phyloP scores from a whole-genome alignment of 2,329 filamentous ascomycete genomes.

The Botryotinia calthae region DNA sequence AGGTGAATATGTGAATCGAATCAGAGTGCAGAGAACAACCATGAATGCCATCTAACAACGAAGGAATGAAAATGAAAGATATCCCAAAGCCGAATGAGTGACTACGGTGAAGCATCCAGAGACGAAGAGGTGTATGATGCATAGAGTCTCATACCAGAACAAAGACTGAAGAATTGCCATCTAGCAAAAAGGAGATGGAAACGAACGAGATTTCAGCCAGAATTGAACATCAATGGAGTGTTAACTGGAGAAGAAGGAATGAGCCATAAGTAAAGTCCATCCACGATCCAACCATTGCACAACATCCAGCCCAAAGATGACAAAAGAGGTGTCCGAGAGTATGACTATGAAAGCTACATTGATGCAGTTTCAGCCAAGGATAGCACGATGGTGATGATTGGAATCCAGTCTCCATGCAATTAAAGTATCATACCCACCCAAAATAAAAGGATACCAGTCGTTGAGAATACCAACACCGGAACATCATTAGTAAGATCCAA shows the following conservation, averaged over 20 bases:
- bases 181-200: neutral
- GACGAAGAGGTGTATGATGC: neutral
- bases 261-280: neutral
- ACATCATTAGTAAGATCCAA: neutral
- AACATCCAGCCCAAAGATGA: neutral
- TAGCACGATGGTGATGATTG: neutral
- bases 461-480: neutral
- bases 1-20: neutral
- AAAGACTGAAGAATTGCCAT: neutral
- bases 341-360: neutral
- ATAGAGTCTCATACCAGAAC: neutral
- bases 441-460: neutral
- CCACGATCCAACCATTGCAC: neutral
- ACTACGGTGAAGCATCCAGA: neutral
- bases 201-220: neutral
- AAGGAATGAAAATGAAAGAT: neutral
- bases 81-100: neutral
- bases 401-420: too few relatives aligned
- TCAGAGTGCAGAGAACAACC: neutral
- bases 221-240: neutral
- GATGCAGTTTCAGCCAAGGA: neutral
- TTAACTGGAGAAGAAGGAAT: neutral
- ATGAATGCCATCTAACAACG: neutral
- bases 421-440: neutral
- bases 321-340: neutral